Conservation (phyloP, 345 rosid genomes). For the Hibiscus syriacus region DNA sequence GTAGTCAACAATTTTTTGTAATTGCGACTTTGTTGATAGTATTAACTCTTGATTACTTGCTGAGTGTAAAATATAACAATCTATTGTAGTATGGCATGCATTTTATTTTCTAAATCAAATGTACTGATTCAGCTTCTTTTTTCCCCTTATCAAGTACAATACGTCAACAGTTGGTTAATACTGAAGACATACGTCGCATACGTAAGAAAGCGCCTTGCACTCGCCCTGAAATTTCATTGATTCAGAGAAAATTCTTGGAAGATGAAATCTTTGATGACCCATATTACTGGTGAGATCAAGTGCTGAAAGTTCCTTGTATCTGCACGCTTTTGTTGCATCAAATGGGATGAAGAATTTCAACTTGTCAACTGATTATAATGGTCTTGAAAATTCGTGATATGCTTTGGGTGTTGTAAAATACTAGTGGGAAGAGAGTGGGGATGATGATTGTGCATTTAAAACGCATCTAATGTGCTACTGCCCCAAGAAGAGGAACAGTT, state of each 20-base stretch:
- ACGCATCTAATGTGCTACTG: not conserved
- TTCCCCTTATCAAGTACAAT: slow-evolving; percentile 53
- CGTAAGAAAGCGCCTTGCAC: slow-evolving; percentile 99
- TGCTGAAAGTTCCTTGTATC: slow-evolving; percentile 9
- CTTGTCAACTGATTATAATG: not conserved
- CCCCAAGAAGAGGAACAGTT: not conserved
- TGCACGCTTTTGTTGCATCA: not conserved
- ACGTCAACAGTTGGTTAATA: slow-evolving; percentile 75
- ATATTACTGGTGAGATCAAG: slow-evolving; percentile 60
- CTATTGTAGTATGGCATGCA: not conserved
- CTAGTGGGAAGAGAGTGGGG: too few relatives aligned
- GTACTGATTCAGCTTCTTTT: slow-evolving; percentile 19
- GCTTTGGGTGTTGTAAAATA: not conserved
- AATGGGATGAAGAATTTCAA: not conserved
- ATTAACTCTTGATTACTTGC: not conserved
- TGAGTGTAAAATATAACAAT: not conserved
- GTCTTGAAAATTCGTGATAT: not conserved
- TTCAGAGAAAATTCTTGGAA: slow-evolving; percentile 74
- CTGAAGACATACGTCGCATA: slow-evolving; percentile 90
- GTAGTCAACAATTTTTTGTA: not conserved
- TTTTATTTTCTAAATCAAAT: not conserved
- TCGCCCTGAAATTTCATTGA: slow-evolving; percentile 66
- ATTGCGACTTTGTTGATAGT: not conserved
- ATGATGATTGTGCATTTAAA: not conserved
- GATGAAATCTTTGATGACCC: slow-evolving; percentile 58